Evolutionary conservation across 441 rosid genomes (phyloP), one percentile per base, ranked within the genome.

Genomic region (Daphne laureola): DNA sequence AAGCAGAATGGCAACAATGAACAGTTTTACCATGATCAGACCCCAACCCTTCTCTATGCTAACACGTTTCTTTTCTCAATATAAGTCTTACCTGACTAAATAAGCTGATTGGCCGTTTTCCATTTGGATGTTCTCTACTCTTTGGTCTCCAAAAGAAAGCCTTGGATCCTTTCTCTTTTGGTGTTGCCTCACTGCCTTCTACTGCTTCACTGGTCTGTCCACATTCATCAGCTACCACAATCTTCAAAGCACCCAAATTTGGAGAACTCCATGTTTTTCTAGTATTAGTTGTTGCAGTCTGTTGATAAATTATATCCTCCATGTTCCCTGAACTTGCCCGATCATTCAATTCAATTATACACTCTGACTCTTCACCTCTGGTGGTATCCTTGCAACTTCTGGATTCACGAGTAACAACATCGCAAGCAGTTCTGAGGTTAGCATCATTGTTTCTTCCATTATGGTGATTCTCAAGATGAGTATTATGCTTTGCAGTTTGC

Each of bases 181-280:
- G 89, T 16, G 90, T 84, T 9, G 64, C 76, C 66, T 79, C 93
- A 51, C 70, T 54, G 17, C 47, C 59, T 41, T 81, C 60, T 51
- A 46, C 17, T 41, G 73, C 14, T 35, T 47, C 59, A 54, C 55
- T 65, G 56, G 51, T 54, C 44, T 68, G 71, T 48, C 67, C 82
- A 53, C 66, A 69, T 46, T 73, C 63, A 55, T 58, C 69, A 14
- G 77, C 62, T 66, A 82, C 60, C 52, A 73, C 67, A 68, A 90
- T 61, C 76, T 74, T 84, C 72, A 86, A 74, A 46, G 82, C 73
- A 63, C 69, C 74, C 50, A 78, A 45, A 52, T 78, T 72, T 1
- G 90, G 87, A 16, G 90, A 78, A 66, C 79, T 74, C 80, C 85
- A 81, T 13, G 75, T 75, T 74, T 76, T 82, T 64, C 89, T 65